Conservation (phyloP, 108 stramenopile species). For the Cyclotella atomus region DNA sequence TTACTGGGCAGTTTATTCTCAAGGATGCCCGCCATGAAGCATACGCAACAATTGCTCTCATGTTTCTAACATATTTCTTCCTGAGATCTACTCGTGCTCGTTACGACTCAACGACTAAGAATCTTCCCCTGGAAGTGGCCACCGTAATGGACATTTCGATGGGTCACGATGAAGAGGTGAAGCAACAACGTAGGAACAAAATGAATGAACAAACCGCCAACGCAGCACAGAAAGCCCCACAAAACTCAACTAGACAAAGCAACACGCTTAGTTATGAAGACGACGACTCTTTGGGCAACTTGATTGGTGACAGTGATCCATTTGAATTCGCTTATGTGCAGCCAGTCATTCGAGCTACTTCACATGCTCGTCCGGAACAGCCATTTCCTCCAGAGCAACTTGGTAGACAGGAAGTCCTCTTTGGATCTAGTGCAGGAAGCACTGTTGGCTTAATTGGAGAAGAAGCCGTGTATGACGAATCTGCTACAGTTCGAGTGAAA, state of each 20-base stretch:
- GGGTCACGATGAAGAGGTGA: slow-evolving; percentile 71
- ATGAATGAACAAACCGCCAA: slow-evolving; percentile 22
- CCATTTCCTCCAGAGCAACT: slow-evolving; percentile 89
- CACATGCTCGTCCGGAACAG: slow-evolving; percentile 84
- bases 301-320: slow-evolving; percentile 73
- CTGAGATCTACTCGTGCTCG: slow-evolving; percentile 81
- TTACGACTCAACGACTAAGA: slow-evolving; percentile 85
- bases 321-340: slow-evolving; percentile 86
- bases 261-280: slow-evolving; percentile 33
- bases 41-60: slow-evolving; percentile 88
- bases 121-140: slow-evolving; percentile 87
- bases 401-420: slow-evolving; percentile 70
- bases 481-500: slow-evolving; percentile 77
- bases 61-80: slow-evolving; percentile 87
- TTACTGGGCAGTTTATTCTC: slow-evolving; percentile 90
- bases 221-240: slow-evolving; percentile 11
- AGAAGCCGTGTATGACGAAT: slow-evolving; percentile 61
- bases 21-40: slow-evolving; percentile 89
- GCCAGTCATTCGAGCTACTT: slow-evolving; percentile 80
- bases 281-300: slow-evolving; percentile 59
- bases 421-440: slow-evolving; percentile 40
- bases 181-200: slow-evolving; percentile 12
- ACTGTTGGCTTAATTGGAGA: slow-evolving; percentile 49
- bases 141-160: slow-evolving; percentile 91
- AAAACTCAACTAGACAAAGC: not conserved